These are phyloP conservation scores for Lichtheimia hyalospora DNA, from an alignment of 371 early-diverging fungal species.

Conservation along the genomic window DNA sequence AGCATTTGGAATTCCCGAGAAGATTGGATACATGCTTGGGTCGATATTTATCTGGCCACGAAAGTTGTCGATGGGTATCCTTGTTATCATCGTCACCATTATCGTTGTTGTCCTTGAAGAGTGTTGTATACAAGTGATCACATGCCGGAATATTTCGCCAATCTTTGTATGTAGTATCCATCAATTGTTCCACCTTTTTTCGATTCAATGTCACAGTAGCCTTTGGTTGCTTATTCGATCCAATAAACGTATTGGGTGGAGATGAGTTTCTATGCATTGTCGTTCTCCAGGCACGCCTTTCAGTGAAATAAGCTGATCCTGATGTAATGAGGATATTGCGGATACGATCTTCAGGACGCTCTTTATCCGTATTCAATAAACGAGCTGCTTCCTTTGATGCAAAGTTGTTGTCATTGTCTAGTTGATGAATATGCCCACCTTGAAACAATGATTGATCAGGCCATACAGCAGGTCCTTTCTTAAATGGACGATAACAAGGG, in stretches of 20 bases:
- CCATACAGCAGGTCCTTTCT: constrained; percentile 3
- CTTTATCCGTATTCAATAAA: background rate
- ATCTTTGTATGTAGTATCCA: constrained; percentile 2
- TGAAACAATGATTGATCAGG: constrained; percentile 5
- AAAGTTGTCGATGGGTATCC: background rate
- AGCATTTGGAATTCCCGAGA: constrained; percentile 10
- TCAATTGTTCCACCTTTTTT: constrained; percentile 1
- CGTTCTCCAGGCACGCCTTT: background rate
- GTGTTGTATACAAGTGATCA: background rate
- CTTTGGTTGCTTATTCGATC: background rate
- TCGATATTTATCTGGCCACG: constrained; percentile 39
- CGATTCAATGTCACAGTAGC: background rate
- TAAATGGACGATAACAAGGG: background rate
- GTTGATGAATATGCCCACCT: constrained; percentile 14
- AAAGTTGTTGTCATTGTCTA: background rate
- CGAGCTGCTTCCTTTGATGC: background rate
- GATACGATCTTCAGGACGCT: background rate
- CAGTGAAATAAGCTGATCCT: background rate
- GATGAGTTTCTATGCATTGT: background rate
- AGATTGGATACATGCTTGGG: constrained; percentile 19
- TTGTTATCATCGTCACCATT: background rate
- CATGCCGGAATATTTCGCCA: constrained; percentile 4
- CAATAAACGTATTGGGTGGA: background rate
- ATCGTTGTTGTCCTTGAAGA: background rate
- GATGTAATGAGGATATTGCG: background rate